phyloP scores from a whole-genome alignment of 2,329 filamentous ascomycete genomes.

The Trichoderma afroharzianum region DNA sequence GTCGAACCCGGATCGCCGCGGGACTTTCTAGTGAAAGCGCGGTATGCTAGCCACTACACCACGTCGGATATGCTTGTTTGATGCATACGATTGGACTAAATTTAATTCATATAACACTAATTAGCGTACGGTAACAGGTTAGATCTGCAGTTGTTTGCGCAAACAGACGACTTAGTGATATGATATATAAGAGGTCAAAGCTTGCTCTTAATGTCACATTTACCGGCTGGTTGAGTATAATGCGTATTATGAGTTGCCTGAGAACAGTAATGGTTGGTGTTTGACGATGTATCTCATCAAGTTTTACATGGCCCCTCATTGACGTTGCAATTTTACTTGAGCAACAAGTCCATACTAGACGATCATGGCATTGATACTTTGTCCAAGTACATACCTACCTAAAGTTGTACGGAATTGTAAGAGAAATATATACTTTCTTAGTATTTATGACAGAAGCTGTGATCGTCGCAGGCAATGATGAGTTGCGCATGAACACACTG shows the following conservation, averaged over 20 bases:
- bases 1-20: conserved; percentile 20
- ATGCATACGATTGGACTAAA: background rate
- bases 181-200: background rate
- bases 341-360: background rate
- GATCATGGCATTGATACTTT: background rate
- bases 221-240: background rate
- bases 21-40: conserved; percentile 17
- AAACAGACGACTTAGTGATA: background rate
- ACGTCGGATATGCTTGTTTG: conserved; percentile 16
- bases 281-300: background rate
- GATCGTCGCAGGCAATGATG: too few species aligned
- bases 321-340: background rate
- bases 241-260: background rate
- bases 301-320: background rate
- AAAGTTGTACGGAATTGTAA: background rate
- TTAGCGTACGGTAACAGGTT: rapidly evolving
- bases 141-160: background rate
- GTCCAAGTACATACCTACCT: background rate
- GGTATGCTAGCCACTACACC: conserved; percentile 19
- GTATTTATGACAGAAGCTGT: rapidly evolving
- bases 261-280: background rate
- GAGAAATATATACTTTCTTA: background rate
- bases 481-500: background rate
- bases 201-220: background rate
- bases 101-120: background rate